These are phyloP conservation scores for Phaffia tasmanica DNA, from an alignment of 768 basidiomycete species.

Conservation along the genomic window DNA sequence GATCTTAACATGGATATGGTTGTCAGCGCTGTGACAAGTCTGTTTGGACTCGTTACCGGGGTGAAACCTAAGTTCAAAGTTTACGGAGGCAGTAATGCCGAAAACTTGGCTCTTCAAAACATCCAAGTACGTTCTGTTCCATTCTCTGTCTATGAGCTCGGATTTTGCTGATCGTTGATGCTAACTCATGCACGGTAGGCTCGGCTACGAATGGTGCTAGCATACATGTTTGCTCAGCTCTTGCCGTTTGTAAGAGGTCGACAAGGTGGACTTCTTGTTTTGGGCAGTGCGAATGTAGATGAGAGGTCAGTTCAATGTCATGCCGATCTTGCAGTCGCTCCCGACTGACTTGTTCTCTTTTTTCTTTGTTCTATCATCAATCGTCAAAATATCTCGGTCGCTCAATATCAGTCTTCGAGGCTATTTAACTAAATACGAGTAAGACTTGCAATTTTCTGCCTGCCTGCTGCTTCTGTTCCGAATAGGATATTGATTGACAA, in stretches of 20 bases:
- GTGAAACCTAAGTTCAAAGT: slow-evolving; percentile 62
- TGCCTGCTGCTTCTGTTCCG: slow-evolving; percentile 32
- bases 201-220: slow-evolving; percentile 81
- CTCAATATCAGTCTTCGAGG: slow-evolving; percentile 60
- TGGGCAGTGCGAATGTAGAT: slow-evolving; percentile 98
- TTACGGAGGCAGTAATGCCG: slow-evolving; percentile 73
- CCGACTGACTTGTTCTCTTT: too few species aligned
- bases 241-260: slow-evolving; percentile 81
- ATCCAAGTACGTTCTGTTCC: slow-evolving; percentile 54
- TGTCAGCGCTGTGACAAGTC: slow-evolving; percentile 66
- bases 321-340: background rate
- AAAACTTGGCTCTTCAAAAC: slow-evolving; percentile 94
- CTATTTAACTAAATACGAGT: slow-evolving; percentile 97
- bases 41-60: slow-evolving; percentile 75
- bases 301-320: slow-evolving; percentile 55
- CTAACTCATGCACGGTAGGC: slow-evolving; percentile 45
- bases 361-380: background rate
- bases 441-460: slow-evolving; percentile 50
- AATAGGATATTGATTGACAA: background rate
- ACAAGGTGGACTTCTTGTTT: slow-evolving; percentile 73
- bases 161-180: background rate
- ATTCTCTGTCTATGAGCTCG: background rate
- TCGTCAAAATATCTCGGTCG: background rate
- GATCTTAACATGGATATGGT: slow-evolving; percentile 93
- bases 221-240: slow-evolving; percentile 90